Base-by-base conservation (phyloP, 495 filamentous ascomycete species). In the Aspergillus ellipticus region DNA sequence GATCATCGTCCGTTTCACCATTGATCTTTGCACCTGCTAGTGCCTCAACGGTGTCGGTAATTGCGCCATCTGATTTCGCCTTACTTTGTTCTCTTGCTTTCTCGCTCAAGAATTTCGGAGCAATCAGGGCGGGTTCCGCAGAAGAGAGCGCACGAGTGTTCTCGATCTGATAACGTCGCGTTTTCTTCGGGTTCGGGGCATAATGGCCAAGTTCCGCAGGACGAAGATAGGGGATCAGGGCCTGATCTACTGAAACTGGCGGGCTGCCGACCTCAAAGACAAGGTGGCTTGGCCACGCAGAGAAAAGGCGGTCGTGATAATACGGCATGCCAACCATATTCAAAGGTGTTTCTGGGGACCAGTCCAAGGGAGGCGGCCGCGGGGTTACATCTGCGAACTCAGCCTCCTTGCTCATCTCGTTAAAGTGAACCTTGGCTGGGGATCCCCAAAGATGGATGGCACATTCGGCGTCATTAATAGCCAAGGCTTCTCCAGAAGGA, bases 41-140 rank as follows among this genome's bases (percentile, higher is more conserved):
- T 7, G 82, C 75, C 52, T 89, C 82, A 20, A 81, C 74, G 13
- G 81, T 79, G 64, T 93, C 85, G 42, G 82, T 81, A 24, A 88
- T 72, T 39, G 78, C 70, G 55, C 79, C 78, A 50, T 79, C 82
- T 1, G 73, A 71, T 4, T 74, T 77, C 2, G 77, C 74, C 57
- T 78, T 74, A 60, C 76, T 76, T 15, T 82, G 81, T 37, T 90
- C 86, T 56, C 88, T 80, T 5, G 87, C 87, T 71, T 93, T 96
- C 62, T 98, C 91, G 64, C 95, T 97, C 46, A 97, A 66, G 66
- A 97, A 96, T 63, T 92, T 96, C 4, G 92, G 92, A 0, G 89
- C 84, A 41, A 80, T 72, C 7, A 87, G 64, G 49, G 79, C 68
- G n/a, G 80, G 82, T 53, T 85, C 82, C 2, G 74, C 63, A 2